Base-by-base conservation (phyloP, 129 eudicot species). In the Logfia minima region DNA sequence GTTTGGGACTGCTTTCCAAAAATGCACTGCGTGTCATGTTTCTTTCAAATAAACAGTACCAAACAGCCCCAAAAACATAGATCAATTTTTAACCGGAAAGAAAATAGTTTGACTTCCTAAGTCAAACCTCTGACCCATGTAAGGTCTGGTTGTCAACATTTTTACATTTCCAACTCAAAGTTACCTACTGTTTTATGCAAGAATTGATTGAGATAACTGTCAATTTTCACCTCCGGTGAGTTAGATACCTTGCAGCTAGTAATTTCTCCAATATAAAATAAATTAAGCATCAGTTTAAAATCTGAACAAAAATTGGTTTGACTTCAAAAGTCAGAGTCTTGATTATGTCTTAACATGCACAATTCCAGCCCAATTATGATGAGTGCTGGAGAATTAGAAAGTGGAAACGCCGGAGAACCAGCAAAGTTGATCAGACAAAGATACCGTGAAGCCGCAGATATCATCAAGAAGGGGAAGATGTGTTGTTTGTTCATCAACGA, bases 351-450 rank as follows among this genome's bases (percentile, higher is more conserved):
- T 22, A 51, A 4, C 0, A 17, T 68, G 31, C 17, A n/a, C 39
- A 19, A 48, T 51, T 72, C 48, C 87, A 91, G 97, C 83, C 98
- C 97, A 17, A 94, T 94, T 68, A 91, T 94, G 96, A 91, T 94
- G 98, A 94, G 98, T 84, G 97, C 98, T 34, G 98, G 98, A 91
- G 99, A 94, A 70, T 58, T 94, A 67, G 98, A 94, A 81, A 90
- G 97, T 69, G 98, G 98, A 55, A 94, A 89, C 43, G 98, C 97
- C 8, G 98, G 98, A 81, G 98, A 94, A 85, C 98, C 98, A 4
- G 97, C 98, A 0, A 94, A 94, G 83, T 72, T 94, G 51, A 94
- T 94, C 82, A 81, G 98, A 62, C 97, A 94, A 75, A 91, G 98
- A 84, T 94, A 94, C 85, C 88, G 98, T 48, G 98, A 94, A 66